Base-by-base conservation (phyloP, 306 rosid genomes). In the Pueraria montana region DNA sequence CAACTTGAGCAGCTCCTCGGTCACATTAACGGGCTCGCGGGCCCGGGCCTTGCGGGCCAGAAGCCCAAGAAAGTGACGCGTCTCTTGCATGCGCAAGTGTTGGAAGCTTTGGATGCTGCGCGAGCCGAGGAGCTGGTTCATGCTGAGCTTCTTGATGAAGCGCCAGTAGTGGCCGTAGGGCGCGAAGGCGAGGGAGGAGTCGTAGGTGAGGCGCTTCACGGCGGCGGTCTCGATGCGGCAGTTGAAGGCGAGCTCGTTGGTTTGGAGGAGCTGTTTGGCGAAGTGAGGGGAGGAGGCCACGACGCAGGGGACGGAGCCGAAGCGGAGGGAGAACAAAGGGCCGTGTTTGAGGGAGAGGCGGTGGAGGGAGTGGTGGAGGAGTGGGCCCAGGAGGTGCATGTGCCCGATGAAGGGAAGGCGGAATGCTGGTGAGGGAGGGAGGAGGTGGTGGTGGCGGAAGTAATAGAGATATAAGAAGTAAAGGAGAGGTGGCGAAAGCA, bases 141-240 rank as follows among this genome's bases (percentile, higher is more conserved):
- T 40, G 78, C 69, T 80, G 5, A 85, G 74, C 80, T 77, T 88
- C 76, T 24, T 83, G 49, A 83, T 80, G 76, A 85, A 85, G 55
- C 77, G 77, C 84, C 84, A 85, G 32, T 83, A 85, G 0, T 74
- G 78, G 3, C 86, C 89, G 5, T 72, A 73, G 23, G 90, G 90
- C 0, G 84, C 81, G 17, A 87, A 87, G 6, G 89, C 87, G 1
- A 87, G 34, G 0, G 89, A 77, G 2, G 81, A 38, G 0, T 80
- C 70, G 43, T 89, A 77, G 1, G 90, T 84, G 24, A 89, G 74
- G 8, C 42, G 82, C 24, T 56, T 17, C 5, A 80, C 49, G 0
- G 84, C 87, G 2, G 46, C 21, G 46, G 84, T 32, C 21, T 59
- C 40, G 0, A 9, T 0, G 8, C 63, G 87, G 26, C 45, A 17